Base-by-base conservation (phyloP, 2,329 filamentous ascomycete species). In the Alternaria infectoria region DNA sequence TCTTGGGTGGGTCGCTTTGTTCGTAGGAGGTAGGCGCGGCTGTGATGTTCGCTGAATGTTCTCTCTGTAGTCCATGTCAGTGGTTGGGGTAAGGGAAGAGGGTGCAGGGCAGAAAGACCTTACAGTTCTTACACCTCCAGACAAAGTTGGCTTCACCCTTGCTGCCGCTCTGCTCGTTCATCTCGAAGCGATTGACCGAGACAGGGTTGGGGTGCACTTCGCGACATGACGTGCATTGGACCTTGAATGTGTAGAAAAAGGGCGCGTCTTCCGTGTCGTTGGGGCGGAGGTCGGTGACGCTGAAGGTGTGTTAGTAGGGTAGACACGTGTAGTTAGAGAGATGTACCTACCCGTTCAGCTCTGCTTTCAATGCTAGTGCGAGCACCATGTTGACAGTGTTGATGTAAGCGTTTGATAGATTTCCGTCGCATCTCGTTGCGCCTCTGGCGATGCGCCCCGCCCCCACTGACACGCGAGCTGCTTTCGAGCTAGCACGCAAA, bases 71-170 rank as follows among this genome's bases (percentile, higher is more conserved):
- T 10, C 3, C 8, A 17, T 56, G 36, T 73, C 56, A 72, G 65
- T 13, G 15, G n/a, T 1, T 52, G 28, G 19, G 8, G 8, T 9
- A 17, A 15, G 17, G 30, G 25, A 11, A 8, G 19, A 8, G 19
- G 26, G 52, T 23, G 21, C n/a, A 45, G 67, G 74, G 67, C 57
- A 68, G 66, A 72, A 63, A 66, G 70, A 96, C 93, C 88, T 96
- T 96, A 89, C 96, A 99, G 78, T 96, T 95, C 82, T 96, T 97
- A 87, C 96, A 99, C 80, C 90, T 94, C 95, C 96, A 99, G n/a
- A 99, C 96, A 81, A 99, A 99, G 81, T 98, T 98, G 65, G 96
- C 96, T 81, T 98, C 94, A 69, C 96, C 96, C 75, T 93, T 88
- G 80, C 94, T 97, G 36, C 94, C 94, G 68, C 93, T 96, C 80